Conservation (phyloP, 1,284 basidiomycete species). For the Ustilago esculenta region DNA sequence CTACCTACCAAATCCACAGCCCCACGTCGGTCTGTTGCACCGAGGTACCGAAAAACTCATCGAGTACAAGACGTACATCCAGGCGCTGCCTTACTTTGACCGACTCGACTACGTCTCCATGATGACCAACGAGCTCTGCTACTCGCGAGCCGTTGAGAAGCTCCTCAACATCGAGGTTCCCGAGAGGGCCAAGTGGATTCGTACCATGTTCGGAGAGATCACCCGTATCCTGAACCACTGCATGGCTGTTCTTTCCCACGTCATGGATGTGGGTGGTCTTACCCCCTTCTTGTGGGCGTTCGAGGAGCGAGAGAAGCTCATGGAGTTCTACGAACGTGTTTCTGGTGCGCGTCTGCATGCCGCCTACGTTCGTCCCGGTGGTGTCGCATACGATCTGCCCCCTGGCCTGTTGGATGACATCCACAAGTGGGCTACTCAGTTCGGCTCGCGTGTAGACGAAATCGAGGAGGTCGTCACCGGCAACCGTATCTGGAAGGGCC, state of each 20-base stretch:
- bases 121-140: constrained; percentile 77
- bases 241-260: constrained; percentile 94
- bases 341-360: constrained; percentile 96
- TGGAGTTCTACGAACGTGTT: constrained; percentile 99
- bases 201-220: constrained; percentile 95
- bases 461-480: constrained; percentile 97
- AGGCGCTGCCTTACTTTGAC: constrained; percentile 99
- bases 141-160: constrained; percentile 97
- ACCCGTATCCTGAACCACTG: constrained; percentile 96
- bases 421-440: constrained; percentile 97
- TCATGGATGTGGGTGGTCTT: constrained; percentile 82
- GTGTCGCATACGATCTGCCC: constrained; percentile 96
- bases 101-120: constrained; percentile 98
- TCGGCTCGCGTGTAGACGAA: constrained; percentile 88
- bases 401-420: constrained; percentile 97
- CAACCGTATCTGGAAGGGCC: constrained; percentile 97
- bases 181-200: constrained; percentile 98
- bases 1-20: too few species aligned
- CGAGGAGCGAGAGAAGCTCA: constrained; percentile 99
- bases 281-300: constrained; percentile 99
- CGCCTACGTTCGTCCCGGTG: constrained; percentile 97
- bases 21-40: constrained; percentile 94
- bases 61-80: constrained; percentile 98
- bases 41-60: constrained; percentile 98
- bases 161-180: constrained; percentile 97